phyloP scores from a whole-genome alignment of 495 filamentous ascomycete species.

The Aspergillus conjunctus region DNA sequence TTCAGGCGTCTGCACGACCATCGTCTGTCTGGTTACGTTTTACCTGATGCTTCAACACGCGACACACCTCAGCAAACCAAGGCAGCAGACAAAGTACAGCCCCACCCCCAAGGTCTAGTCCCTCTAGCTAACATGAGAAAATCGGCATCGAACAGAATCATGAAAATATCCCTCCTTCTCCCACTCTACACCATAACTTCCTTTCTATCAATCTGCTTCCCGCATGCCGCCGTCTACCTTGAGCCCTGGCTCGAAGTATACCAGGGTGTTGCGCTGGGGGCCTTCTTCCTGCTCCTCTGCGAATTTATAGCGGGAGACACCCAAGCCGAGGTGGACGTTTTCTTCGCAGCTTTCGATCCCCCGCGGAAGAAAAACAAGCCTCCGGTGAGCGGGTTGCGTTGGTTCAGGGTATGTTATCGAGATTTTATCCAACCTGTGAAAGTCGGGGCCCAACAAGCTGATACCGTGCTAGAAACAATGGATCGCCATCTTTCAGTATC shows the following conservation, averaged over 20 bases:
- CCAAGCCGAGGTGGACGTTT: constrained; percentile 20
- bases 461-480: constrained; percentile 25
- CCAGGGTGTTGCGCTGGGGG: constrained; percentile 33
- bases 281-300: constrained; percentile 38
- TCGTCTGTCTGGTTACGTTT: constrained; percentile 25
- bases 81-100: constrained; percentile 34
- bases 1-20: constrained; percentile 23
- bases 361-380: constrained; percentile 6
- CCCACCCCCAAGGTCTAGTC: background rate
- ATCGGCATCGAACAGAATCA: constrained; percentile 31
- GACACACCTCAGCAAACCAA: constrained; percentile 33
- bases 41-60: constrained; percentile 26
- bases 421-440: background rate
- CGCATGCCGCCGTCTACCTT: constrained; percentile 33
- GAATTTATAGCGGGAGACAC: constrained; percentile 30
- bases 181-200: constrained; percentile 33
- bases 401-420: constrained; percentile 25
- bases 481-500: constrained; percentile 35
- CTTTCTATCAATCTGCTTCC: constrained; percentile 32
- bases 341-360: constrained; percentile 25
- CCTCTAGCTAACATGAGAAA: background rate
- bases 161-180: constrained; percentile 30
- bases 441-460: background rate
- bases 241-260: constrained; percentile 33
- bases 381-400: constrained; percentile 18